A percentile compares a stretch with the other conserved stretches of the same genome.
Conservation (phyloP, 2,329 filamentous ascomycete species). For the Colletotrichum destructivum region DNA sequence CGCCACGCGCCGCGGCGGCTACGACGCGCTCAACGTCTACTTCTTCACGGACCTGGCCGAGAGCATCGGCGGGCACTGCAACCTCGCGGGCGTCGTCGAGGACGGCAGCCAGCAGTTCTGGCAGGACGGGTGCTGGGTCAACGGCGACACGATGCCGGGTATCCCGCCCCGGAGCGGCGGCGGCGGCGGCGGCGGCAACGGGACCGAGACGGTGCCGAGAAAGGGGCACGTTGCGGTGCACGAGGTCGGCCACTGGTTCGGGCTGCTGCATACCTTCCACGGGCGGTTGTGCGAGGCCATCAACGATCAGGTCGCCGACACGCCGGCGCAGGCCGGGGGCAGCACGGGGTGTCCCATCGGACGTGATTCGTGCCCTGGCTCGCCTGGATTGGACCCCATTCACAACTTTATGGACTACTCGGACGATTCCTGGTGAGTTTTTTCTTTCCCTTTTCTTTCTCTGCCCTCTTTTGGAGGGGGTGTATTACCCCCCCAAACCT, state of each 20-base stretch:
- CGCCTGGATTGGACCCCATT: constrained; percentile 53
- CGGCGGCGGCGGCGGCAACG: constrained; percentile 43
- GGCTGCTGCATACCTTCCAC: constrained; percentile 63
- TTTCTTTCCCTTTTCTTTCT: not conserved
- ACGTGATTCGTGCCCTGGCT: constrained; percentile 53
- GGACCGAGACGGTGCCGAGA: constrained; percentile 29
- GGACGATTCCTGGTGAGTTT: constrained; percentile 50
- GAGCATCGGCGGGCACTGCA: constrained; percentile 44
- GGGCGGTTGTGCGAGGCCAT: constrained; percentile 52
- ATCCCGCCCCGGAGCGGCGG: constrained; percentile 51
- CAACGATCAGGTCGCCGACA: constrained; percentile 59
- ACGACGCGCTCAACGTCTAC: constrained; percentile 61
- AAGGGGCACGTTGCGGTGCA: constrained; percentile 53
- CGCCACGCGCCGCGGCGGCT: constrained; percentile 61
- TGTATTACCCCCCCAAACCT: too few species aligned
- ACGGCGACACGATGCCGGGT: constrained; percentile 55
- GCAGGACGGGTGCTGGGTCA: constrained; percentile 58
- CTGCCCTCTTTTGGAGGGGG: too few species aligned
- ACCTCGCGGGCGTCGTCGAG: constrained; percentile 57
- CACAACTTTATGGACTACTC: constrained; percentile 60
- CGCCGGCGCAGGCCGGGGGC: constrained; percentile 54
- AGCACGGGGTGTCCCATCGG: constrained; percentile 55
- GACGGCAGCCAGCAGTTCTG: constrained; percentile 53
- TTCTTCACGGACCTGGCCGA: constrained; percentile 50
- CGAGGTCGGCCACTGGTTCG: constrained; percentile 66